Percentiles rank a stretch among this genome's conserved stretches.
Conservation (phyloP, 2,329 filamentous ascomycete genomes). For the Dactylellina drechsleri region DNA sequence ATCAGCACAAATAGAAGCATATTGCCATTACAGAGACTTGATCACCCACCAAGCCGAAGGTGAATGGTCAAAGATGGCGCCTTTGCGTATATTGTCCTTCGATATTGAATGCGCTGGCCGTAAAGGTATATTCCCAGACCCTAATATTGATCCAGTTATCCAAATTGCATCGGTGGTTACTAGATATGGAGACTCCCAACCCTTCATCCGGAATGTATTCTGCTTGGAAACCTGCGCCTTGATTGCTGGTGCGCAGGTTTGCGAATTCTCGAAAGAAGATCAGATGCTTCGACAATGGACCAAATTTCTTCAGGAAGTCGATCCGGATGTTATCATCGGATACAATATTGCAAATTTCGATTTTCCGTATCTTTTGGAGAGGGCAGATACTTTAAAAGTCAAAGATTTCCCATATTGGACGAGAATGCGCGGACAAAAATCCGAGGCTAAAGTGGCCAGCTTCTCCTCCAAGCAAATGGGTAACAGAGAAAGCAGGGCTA, state of each 20-base stretch:
- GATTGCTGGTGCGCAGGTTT: conserved; percentile 93
- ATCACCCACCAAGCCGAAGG: conserved; percentile 88
- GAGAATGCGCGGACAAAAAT: conserved; percentile 76
- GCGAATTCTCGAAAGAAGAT: conserved; percentile 82
- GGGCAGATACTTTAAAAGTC: conserved; percentile 85
- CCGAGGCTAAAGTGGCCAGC: conserved; percentile 79
- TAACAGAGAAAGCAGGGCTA: conserved; percentile 90
- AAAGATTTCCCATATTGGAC: conserved; percentile 86
- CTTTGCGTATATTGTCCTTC: conserved; percentile 89
- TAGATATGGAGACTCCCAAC: conserved; percentile 91
- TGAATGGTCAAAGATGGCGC: conserved; percentile 98
- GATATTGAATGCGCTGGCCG: conserved; percentile 98
- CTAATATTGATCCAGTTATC: conserved; percentile 90
- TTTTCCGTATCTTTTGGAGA: conserved; percentile 92
- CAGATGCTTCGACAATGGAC: conserved; percentile 94
- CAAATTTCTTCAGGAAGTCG: conserved; percentile 86
- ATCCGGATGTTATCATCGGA: conserved; percentile 96
- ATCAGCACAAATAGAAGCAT: conserved; percentile 95
- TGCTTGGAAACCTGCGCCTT: conserved; percentile 90
- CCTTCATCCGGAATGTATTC: conserved; percentile 96
- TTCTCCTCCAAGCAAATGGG: conserved; percentile 99
- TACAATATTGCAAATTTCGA: conserved; percentile 99
- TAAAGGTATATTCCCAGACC: conserved; percentile 96
- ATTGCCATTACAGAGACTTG: conserved; percentile 81
- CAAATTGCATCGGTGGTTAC: conserved; percentile 98